phyloP scores from a whole-genome alignment of 129 eudicot genomes.

The Flaveria bidentis region DNA sequence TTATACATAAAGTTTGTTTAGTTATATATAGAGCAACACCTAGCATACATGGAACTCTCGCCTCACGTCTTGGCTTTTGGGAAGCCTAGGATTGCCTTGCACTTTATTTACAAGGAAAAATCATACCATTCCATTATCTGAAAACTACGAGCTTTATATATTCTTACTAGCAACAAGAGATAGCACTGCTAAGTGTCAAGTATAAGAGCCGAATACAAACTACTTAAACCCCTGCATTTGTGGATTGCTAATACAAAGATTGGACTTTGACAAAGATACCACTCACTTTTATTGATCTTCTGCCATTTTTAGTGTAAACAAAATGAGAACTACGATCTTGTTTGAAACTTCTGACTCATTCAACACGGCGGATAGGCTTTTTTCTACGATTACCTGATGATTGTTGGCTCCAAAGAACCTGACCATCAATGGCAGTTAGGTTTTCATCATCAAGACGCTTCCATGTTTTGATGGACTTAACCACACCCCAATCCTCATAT shows the following conservation, averaged over 20 bases:
- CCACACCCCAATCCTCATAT: slow-evolving; percentile 64
- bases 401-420: slow-evolving; percentile 69
- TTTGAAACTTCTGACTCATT: background rate
- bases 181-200: background rate
- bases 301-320: background rate
- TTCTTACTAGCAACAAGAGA: slow-evolving; percentile 12
- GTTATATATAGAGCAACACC: too few relatives aligned
- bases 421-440: slow-evolving; percentile 60
- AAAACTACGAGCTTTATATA: background rate
- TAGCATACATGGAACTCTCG: too few relatives aligned
- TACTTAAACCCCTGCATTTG: background rate
- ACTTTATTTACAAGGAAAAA: background rate
- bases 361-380: background rate
- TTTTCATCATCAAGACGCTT: slow-evolving; percentile 70
- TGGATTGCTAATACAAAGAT: background rate
- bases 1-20: too few relatives aligned
- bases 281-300: too few relatives aligned
- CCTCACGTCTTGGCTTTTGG: too few relatives aligned
- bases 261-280: background rate
- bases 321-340: background rate
- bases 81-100: too few relatives aligned
- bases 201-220: background rate
- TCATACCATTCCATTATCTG: background rate
- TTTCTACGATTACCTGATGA: slow-evolving; percentile 35
- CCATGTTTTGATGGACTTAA: slow-evolving; percentile 75